Conservation (phyloP, 495 filamentous ascomycete genomes). For the Daldinia concentrica region DNA sequence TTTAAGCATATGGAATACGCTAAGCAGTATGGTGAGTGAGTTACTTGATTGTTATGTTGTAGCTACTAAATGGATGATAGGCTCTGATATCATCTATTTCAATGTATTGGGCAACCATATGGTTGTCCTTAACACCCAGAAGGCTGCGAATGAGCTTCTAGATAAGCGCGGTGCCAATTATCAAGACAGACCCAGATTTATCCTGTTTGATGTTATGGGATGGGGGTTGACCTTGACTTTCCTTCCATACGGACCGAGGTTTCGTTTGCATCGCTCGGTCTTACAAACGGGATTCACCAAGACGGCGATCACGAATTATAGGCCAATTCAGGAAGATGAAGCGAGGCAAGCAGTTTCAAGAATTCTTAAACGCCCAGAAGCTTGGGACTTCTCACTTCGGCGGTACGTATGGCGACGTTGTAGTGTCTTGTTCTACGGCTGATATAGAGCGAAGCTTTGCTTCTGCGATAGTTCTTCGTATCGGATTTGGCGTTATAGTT, state of each 20-base stretch:
- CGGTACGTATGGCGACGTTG: conserved; percentile 14
- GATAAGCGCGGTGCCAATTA: conserved; percentile 57
- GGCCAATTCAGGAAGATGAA: conserved; percentile 48
- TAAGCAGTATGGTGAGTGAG: conserved; percentile 49
- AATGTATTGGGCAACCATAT: conserved; percentile 54
- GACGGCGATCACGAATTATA: conserved; percentile 46
- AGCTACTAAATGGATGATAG: conserved; percentile 29
- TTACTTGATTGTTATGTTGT: neutral
- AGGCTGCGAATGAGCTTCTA: conserved; percentile 54
- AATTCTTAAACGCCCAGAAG: conserved; percentile 29
- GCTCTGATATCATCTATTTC: conserved; percentile 51
- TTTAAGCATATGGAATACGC: conserved; percentile 54
- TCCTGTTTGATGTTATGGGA: conserved; percentile 62
- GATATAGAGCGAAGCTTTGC: conserved; percentile 36
- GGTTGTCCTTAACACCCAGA: conserved; percentile 54
- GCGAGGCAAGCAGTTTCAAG: conserved; percentile 42
- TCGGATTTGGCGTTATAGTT: conserved; percentile 58
- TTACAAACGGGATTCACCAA: conserved; percentile 55
- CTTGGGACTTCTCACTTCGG: conserved; percentile 34
- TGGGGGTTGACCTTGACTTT: conserved; percentile 59
- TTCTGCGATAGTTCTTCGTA: conserved; percentile 52
- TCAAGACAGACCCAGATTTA: conserved; percentile 56
- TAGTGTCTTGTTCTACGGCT: neutral
- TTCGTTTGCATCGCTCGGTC: conserved; percentile 55
- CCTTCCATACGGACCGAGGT: conserved; percentile 57